Evolutionary conservation across 108 stramenopile species (phyloP).

Genomic region (Discostella stelligeroides): DNA sequence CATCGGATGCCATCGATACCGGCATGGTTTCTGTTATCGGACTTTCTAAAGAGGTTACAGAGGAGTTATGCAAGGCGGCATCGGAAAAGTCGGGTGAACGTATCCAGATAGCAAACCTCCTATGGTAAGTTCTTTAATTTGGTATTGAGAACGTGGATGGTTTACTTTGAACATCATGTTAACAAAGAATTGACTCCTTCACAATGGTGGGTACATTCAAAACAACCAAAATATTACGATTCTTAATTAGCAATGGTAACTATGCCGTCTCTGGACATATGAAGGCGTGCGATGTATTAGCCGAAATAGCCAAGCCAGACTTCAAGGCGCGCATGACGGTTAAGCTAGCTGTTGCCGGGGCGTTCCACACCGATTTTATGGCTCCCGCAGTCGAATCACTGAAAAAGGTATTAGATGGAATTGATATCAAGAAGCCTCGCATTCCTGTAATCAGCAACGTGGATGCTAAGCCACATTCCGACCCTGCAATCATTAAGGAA

Average conservation of each 20-base stretch:
- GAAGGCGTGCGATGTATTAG: conserved; percentile 85
- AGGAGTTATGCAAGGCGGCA: conserved; percentile 85
- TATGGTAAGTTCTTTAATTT: too few relatives aligned
- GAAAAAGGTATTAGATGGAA: conserved; percentile 81
- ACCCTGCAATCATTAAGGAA: conserved; percentile 93
- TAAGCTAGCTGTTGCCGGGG: conserved; percentile 96
- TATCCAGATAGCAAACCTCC: conserved; percentile 93
- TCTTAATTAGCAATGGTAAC: conserved; percentile 97
- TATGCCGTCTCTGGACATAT: conserved; percentile 93
- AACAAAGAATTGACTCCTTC: too few relatives aligned
- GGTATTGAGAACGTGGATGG: too few relatives aligned
- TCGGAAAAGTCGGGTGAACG: conserved; percentile 77
- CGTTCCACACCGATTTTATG: conserved; percentile 99
- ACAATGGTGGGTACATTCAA: too few relatives aligned
- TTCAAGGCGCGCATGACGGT: conserved; percentile 98
- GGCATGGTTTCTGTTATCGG: conserved; percentile 98
- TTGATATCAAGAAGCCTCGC: conserved; percentile 91
- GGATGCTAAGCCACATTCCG: conserved; percentile 95
- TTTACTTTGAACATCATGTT: too few relatives aligned
- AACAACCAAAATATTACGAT: too few relatives aligned
- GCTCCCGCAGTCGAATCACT: conserved; percentile 89
- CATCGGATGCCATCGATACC: conserved; percentile 89
- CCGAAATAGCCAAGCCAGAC: conserved; percentile 95
- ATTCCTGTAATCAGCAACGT: conserved; percentile 99
- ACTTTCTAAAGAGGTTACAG: conserved; percentile 83